Evolutionary conservation across 2,329 filamentous ascomycete genomes (phyloP).

Genomic region (Rasamsonia emersonii): DNA sequence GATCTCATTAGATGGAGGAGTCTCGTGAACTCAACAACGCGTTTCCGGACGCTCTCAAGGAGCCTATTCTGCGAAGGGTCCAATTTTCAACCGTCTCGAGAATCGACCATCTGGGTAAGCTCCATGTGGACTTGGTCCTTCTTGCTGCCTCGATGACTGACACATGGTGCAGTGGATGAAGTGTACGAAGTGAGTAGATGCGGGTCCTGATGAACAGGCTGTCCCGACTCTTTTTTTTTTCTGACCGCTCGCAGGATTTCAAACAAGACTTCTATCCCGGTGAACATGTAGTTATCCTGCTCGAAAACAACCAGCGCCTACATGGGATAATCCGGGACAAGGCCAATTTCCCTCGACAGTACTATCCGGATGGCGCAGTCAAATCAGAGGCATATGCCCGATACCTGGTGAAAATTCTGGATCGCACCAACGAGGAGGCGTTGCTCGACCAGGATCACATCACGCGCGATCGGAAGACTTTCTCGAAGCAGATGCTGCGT

Average conservation of each 20-base stretch:
- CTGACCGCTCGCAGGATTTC: slow-evolving; percentile 50
- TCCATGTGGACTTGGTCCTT: no score
- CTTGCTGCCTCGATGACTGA: no score
- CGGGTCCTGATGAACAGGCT: not conserved
- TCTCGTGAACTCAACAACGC: slow-evolving; percentile 82
- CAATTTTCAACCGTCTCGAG: slow-evolving; percentile 85
- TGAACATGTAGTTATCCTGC: slow-evolving; percentile 67
- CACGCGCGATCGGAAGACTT: slow-evolving; percentile 77
- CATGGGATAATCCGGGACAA: slow-evolving; percentile 78
- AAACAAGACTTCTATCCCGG: slow-evolving; percentile 87
- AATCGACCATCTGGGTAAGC: slow-evolving; percentile 68
- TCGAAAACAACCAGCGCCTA: slow-evolving; percentile 59
- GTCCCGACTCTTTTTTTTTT: slow-evolving; percentile 9
- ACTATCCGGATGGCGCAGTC: slow-evolving; percentile 57
- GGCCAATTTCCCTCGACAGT: slow-evolving; percentile 58
- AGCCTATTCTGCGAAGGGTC: slow-evolving; percentile 79
- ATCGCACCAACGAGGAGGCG: slow-evolving; percentile 60
- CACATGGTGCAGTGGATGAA: slow-evolving; percentile 35
- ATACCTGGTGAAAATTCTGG: slow-evolving; percentile 70
- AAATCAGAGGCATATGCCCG: slow-evolving; percentile 61
- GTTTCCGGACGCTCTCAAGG: slow-evolving; percentile 85
- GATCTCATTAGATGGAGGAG: slow-evolving; percentile 53
- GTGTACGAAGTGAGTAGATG: slow-evolving; percentile 37
- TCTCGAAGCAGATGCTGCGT: slow-evolving; percentile 87
- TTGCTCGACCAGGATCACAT: slow-evolving; percentile 76